Base-by-base conservation (phyloP, 441 rosid species). In the Daphne laureola region DNA sequence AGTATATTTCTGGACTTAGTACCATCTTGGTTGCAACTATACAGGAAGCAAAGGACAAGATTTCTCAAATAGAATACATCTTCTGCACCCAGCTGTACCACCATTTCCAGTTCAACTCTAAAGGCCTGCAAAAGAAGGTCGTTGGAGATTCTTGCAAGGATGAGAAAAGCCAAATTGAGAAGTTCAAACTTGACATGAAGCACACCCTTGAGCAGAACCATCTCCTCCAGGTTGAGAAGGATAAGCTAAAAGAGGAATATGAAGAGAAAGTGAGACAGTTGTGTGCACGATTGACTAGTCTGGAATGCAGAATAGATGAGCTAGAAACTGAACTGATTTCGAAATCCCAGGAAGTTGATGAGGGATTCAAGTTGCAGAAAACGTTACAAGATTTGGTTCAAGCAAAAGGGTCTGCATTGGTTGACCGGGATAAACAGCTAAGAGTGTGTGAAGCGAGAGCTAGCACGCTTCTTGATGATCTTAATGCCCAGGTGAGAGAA, bases 81-180 rank as follows among this genome's bases (percentile, higher is more conserved):
- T 93, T 87, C 64, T 90, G 96, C 72, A 76, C 78, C 63, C 96
- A 90, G 78, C 74, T 93, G 14, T 93, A 71, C 72, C 94, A 93
- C 17, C 74, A 70, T 43, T 76, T 87, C 58, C 90, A 78, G 64
- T 65, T 81, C 11, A 85, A 66, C 54, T 66, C 77, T 46, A 81
- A 70, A 77, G 63, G 67, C 59, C 64, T 83, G 45, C 79, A 73
- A 57, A 72, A 67, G 66, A 68, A 73, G 61, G 82, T 59, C 49
- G 86, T 82, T 45, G 88, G 74, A 59, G 79, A 70, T 46, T 53
- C 59, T 0, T 91, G 84, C 84, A 81, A 66, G 69, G 82, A 76
- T 51, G 80, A 64, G 67, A 90, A 83, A 69, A 75, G 65, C 8
- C 75, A 73, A 46, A 62, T 90, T 31, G 74, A 81, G 44, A 80